Percentiles rank a stretch among this genome's conserved stretches.
phyloP scores from a whole-genome alignment of 2,329 filamentous ascomycete species.

The Hypoxylon sp. region DNA sequence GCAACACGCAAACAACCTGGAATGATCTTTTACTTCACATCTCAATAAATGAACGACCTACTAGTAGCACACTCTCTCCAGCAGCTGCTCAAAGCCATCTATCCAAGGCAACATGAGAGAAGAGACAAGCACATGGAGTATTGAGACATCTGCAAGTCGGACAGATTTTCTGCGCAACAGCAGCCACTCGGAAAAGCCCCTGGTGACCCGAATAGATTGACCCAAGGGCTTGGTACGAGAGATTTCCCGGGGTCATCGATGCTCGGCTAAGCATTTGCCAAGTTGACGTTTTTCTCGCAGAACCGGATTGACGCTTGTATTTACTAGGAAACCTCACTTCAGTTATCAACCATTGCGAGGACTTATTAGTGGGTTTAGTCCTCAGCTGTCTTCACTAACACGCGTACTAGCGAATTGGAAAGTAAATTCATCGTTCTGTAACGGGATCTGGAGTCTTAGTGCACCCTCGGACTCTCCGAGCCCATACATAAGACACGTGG shows the following conservation, averaged over 20 bases:
- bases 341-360: constrained; percentile 3
- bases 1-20: constrained; percentile 12
- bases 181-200: constrained; percentile 26
- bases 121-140: constrained; percentile 1
- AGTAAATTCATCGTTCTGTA: constrained; percentile 18
- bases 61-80: background rate
- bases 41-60: background rate
- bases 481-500: constrained; percentile 3
- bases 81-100: background rate
- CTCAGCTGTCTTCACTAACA: constrained; percentile 27
- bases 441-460: constrained; percentile 26
- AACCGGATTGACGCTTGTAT: constrained; percentile 21
- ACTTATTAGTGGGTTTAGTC: background rate
- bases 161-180: constrained; percentile 1
- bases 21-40: background rate
- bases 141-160: constrained; percentile 9
- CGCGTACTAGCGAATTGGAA: constrained; percentile 15
- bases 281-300: constrained; percentile 12
- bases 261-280: constrained; percentile 3
- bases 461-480: constrained; percentile 16
- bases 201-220: constrained; percentile 9
- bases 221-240: constrained; percentile 24
- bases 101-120: background rate
- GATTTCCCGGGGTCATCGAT: constrained; percentile 27
- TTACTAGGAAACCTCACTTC: constrained; percentile 11